Evolutionary conservation across 2,329 filamentous ascomycete genomes (phyloP).

Genomic region (Talaromyces rugulosus): DNA sequence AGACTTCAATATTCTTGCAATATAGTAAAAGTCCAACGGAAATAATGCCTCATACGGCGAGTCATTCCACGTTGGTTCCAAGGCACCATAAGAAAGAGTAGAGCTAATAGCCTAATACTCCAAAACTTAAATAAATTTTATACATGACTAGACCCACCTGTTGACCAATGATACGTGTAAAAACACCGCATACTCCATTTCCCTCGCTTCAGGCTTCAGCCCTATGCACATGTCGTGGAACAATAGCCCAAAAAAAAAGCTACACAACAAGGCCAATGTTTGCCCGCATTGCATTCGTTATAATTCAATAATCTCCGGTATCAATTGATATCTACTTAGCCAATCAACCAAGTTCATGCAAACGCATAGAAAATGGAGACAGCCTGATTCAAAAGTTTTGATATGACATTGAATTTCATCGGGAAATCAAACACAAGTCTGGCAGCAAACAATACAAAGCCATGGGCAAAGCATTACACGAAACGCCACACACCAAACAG

Average conservation of each 20-base stretch:
- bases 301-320: not conserved
- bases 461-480: not conserved
- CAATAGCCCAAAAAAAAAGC: not conserved
- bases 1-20: too few relatives aligned
- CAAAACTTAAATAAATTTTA: too few relatives aligned
- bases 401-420: not conserved
- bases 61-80: too few relatives aligned
- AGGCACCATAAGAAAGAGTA: too few relatives aligned
- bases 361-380: too few relatives aligned
- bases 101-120: too few relatives aligned
- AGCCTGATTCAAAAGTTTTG: too few relatives aligned
- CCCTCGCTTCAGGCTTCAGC: not conserved
- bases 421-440: not conserved
- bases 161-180: not conserved
- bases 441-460: not conserved
- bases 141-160: not conserved
- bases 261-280: not conserved
- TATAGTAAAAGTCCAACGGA: too few relatives aligned
- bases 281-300: not conserved
- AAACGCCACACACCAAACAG: not conserved
- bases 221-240: not conserved
- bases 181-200: not conserved
- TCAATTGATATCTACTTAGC: not conserved
- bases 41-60: too few relatives aligned
- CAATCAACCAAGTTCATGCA: not conserved